These are phyloP conservation scores for Claviceps africana DNA, from an alignment of 2,329 filamentous ascomycete genomes.

Conservation along the genomic window DNA sequence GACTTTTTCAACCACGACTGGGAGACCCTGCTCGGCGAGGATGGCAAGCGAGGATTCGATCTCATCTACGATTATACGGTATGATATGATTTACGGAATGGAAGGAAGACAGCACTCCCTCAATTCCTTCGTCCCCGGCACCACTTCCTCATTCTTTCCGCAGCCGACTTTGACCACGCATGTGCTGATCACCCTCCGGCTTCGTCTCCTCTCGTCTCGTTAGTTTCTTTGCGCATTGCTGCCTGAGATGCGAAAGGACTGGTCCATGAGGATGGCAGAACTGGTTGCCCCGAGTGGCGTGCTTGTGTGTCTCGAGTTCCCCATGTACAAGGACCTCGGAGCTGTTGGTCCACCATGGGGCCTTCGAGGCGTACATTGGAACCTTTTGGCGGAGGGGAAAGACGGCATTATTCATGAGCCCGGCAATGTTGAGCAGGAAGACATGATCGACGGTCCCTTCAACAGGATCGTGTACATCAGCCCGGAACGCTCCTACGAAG, in stretches of 20 bases:
- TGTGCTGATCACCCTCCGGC: not conserved
- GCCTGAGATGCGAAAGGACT: not conserved
- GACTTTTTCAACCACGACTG: not conserved
- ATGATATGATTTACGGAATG: not conserved
- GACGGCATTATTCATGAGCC: conserved; percentile 1
- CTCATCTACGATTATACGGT: not conserved
- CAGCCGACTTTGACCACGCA: not conserved
- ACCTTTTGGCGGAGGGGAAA: conserved; percentile 3
- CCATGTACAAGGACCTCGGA: not conserved
- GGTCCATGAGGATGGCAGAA: not conserved
- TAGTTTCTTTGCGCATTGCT: not conserved
- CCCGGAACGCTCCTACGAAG: not conserved
- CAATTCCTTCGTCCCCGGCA: not conserved
- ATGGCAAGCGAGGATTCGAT: not conserved
- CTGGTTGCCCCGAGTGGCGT: not conserved
- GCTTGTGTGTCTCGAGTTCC: not conserved
- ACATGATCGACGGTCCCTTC: not conserved
- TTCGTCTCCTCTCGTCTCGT: not conserved
- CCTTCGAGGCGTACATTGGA: conserved; percentile 3
- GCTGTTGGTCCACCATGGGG: conserved; percentile 4
- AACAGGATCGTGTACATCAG: not conserved
- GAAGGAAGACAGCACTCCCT: not conserved
- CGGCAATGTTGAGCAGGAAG: not conserved
- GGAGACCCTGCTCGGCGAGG: not conserved
- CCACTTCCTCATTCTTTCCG: not conserved